phyloP scores from a whole-genome alignment of 371 early-diverging fungal species.

The Capniomyces stellatus region DNA sequence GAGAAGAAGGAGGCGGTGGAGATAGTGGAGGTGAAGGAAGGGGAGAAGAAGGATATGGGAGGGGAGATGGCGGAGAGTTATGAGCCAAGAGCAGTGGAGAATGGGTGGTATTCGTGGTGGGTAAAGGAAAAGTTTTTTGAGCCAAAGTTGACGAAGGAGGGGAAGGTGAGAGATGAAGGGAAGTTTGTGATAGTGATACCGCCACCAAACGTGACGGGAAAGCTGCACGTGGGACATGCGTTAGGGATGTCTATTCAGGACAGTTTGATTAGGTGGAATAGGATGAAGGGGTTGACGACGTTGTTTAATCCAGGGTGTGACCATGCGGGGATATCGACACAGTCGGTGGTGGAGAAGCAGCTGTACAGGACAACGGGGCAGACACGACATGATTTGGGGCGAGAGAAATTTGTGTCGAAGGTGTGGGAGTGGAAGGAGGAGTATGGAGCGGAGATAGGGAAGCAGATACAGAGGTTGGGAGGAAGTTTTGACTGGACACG shows the following conservation, averaged over 20 bases:
- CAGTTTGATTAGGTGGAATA: constrained; percentile 90
- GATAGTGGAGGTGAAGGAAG: constrained; percentile 22
- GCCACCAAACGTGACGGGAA: constrained; percentile 99
- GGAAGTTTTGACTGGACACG: constrained; percentile 91
- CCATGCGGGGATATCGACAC: constrained; percentile 99
- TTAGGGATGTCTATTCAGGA: constrained; percentile 96
- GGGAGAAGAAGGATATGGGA: constrained; percentile 84
- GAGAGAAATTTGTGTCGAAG: constrained; percentile 77
- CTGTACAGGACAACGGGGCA: constrained; percentile 60
- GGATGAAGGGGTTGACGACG: constrained; percentile 92
- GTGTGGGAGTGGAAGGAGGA: constrained; percentile 97
- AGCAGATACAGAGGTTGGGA: constrained; percentile 88
- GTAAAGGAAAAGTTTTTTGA: constrained; percentile 81
- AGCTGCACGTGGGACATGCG: constrained; percentile 97
- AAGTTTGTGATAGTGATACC: constrained; percentile 88
- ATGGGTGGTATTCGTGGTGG: constrained; percentile 96
- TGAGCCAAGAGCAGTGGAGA: constrained; percentile 84
- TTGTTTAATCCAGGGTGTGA: constrained; percentile 97
- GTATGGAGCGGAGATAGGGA: constrained; percentile 70
- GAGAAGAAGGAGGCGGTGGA: too few relatives aligned
- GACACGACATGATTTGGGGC: constrained; percentile 88
- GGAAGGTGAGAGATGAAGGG: constrained; percentile 57
- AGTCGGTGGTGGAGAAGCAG: constrained; percentile 95
- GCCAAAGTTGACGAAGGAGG: constrained; percentile 56
- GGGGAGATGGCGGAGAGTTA: constrained; percentile 69